Evolutionary conservation across 495 filamentous ascomycete species (phyloP), one percentile per base, ranked within the genome.

Genomic region (Podospora pseudopauciseta): DNA sequence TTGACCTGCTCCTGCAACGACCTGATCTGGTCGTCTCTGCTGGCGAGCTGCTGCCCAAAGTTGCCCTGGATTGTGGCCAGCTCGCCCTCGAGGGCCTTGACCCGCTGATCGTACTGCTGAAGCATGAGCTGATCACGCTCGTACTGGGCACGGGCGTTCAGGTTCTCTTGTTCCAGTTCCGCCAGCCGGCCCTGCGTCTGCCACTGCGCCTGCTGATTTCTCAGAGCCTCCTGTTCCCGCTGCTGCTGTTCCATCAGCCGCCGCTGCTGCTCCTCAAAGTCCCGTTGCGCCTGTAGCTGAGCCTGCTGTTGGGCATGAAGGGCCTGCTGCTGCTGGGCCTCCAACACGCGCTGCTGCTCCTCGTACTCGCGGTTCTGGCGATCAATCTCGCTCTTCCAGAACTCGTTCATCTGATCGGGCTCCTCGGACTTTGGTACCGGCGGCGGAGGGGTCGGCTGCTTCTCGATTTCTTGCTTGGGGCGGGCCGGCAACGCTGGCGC

Each of bases 71-170:
- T 83, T 70, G 94, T 89, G 63, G 83, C 79, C 73, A 98, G 86
- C 82, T 99, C 96, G 68, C 86, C 87, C 78, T 99, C 95, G 39
- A 99, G 81, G 58, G 92, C 90, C 82, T 97, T 97, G 70, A 99
- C 92, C 71, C 92, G 86, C 72, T 90, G 88, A 74, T 99, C 95
- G 76, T 97, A 99, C 74, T 98, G 94, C 80, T 97, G 90, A 54
- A 99, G 86, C 90, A 97, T 91, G 63, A 99, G 80, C 76, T 98
- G 93, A 78, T 98, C 92, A n/a, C 91, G 89, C 75, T 97, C 93
- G 76, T 97, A 97, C 78, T 98, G 95, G 5, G 93, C 93, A 49
- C 94, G 87, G 6, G 95, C 94, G 74, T 95, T 94, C 32, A 99
- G 81, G 74, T 98, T 97, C 79, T 97, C 93, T 67, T 90, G 91